Conservation (phyloP, 345 rosid species). For the Turritis glabra region DNA sequence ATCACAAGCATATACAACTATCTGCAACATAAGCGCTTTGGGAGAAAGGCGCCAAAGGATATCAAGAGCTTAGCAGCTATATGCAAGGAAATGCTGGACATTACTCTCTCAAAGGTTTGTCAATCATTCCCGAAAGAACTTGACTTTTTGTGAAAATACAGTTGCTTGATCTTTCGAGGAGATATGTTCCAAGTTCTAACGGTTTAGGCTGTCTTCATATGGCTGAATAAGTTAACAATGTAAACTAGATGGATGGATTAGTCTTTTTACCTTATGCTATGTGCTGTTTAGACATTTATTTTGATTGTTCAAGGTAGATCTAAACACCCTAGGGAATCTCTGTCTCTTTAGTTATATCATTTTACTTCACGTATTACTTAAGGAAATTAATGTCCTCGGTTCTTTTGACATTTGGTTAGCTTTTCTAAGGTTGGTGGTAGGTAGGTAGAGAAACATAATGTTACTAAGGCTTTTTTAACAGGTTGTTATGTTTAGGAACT, state of each 20-base stretch:
- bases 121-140: not conserved
- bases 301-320: not conserved
- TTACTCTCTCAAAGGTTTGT: conserved; percentile 75
- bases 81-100: conserved; percentile 65
- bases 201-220: not conserved
- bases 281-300: not conserved
- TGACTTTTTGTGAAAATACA: not conserved
- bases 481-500: conserved; percentile 63
- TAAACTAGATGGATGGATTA: not conserved
- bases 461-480: conserved; percentile 30
- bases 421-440: conserved; percentile 26
- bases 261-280: not conserved
- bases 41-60: conserved; percentile 60
- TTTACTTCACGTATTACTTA: not conserved
- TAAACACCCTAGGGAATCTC: not conserved
- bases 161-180: not conserved
- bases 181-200: not conserved
- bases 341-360: not conserved
- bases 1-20: conserved; percentile 54
- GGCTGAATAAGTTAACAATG: not conserved
- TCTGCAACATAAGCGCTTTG: conserved; percentile 60
- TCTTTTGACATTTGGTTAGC: not conserved
- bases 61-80: conserved; percentile 73
- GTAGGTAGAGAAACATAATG: conserved; percentile 16
- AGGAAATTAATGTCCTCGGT: not conserved